Conservation (phyloP, 2,329 filamentous ascomycete species). For the Fusarium sp. region DNA sequence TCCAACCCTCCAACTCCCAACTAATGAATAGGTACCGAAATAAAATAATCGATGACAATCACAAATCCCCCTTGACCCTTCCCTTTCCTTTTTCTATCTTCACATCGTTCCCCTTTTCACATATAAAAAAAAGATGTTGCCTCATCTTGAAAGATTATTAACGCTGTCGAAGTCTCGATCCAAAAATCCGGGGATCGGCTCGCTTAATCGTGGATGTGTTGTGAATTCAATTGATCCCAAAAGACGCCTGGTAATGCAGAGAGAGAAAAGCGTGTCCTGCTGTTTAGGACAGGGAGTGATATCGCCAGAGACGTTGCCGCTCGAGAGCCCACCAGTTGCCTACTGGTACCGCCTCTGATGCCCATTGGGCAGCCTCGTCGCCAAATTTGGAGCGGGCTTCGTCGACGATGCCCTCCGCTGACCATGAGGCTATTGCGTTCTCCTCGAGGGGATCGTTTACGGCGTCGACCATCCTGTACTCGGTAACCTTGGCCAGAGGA, state of each 20-base stretch:
- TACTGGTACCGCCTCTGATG: conserved; percentile 42
- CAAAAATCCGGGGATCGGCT: background rate
- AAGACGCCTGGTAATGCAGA: conserved; percentile 38
- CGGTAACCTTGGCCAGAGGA: conserved; percentile 51
- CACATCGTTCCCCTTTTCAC: background rate
- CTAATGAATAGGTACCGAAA: background rate
- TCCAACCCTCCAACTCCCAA: too few relatives aligned
- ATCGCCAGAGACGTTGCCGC: conserved; percentile 45
- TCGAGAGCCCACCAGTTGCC: conserved; percentile 46
- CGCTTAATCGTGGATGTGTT: background rate
- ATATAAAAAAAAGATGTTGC: conserved; percentile 3
- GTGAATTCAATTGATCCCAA: conserved; percentile 5
- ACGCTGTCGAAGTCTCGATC: background rate
- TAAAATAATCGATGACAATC: background rate
- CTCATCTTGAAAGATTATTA: background rate
- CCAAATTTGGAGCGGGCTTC: conserved; percentile 38
- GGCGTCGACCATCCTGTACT: conserved; percentile 53
- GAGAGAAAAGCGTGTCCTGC: background rate
- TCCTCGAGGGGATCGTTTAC: conserved; percentile 50
- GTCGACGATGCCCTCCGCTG: conserved; percentile 40
- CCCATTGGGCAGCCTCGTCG: conserved; percentile 51
- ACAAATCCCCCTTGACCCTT: background rate
- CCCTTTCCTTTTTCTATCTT: background rate
- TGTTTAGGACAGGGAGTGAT: conserved; percentile 35
- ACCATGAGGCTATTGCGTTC: conserved; percentile 48